Conservation (phyloP, 495 filamentous ascomycete genomes). For the Cercophora scortea region DNA sequence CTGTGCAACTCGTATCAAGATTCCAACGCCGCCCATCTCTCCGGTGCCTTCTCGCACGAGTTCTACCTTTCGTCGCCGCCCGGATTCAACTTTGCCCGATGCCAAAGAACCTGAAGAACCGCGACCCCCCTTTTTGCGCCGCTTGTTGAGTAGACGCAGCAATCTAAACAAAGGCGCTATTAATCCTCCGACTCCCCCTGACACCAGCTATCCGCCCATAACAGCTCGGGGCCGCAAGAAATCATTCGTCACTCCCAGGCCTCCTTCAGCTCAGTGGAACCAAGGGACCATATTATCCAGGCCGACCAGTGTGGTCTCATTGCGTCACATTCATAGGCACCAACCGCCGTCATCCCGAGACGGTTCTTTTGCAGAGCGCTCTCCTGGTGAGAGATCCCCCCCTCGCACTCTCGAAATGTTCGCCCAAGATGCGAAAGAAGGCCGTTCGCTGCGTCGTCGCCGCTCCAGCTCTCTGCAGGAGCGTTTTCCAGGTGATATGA, state of each 20-base stretch:
- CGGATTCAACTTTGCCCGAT: neutral
- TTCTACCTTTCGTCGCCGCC: too few species aligned
- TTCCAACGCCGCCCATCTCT: slow-evolving; percentile 26
- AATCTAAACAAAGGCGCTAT: slow-evolving; percentile 11
- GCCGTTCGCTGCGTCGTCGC: slow-evolving; percentile 12
- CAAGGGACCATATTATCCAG: slow-evolving; percentile 19
- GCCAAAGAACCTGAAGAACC: slow-evolving; percentile 5
- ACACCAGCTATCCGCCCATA: neutral
- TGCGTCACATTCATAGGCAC: neutral
- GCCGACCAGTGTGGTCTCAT: slow-evolving; percentile 18
- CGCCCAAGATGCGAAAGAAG: slow-evolving; percentile 10
- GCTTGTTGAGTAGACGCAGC: slow-evolving; percentile 12
- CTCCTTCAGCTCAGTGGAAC: slow-evolving; percentile 18
- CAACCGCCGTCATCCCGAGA: too few species aligned
- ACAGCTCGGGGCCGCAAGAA: slow-evolving; percentile 10
- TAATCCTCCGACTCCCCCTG: slow-evolving; percentile 8
- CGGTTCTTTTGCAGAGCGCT: slow-evolving; percentile 16
- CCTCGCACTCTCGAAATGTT: slow-evolving; percentile 8
- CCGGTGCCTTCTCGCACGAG: too few species aligned
- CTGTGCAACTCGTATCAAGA: slow-evolving; percentile 16
- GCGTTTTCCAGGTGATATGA: slow-evolving; percentile 53
- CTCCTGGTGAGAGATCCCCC: slow-evolving; percentile 13
- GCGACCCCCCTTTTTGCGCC: slow-evolving; percentile 11
- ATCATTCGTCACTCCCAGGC: slow-evolving; percentile 15
- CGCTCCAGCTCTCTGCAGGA: slow-evolving; percentile 46